These are phyloP conservation scores for Platanus orientalis DNA, from an alignment of 164 flowering plant genomes.

Conservation along the genomic window DNA sequence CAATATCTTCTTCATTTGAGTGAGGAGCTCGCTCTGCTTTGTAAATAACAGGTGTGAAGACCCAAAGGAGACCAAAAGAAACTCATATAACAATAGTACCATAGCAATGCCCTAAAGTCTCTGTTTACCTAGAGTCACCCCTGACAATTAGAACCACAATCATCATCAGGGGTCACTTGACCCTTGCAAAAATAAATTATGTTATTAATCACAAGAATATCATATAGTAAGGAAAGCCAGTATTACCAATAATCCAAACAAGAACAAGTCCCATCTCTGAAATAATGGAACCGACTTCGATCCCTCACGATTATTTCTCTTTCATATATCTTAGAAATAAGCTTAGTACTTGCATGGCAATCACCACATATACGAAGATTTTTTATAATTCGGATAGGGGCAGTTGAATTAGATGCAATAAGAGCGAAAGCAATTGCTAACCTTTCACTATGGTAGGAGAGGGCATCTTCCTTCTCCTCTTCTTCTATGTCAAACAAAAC, in stretches of 20 bases:
- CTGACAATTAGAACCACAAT: no score
- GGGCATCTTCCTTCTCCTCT: constrained; percentile 47
- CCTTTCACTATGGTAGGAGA: constrained; percentile 46
- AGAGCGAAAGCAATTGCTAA: constrained; percentile 52
- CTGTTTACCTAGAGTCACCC: no score
- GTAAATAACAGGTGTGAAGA: no score
- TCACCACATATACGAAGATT: constrained; percentile 40
- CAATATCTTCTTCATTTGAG: no score
- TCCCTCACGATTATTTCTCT: constrained; percentile 36
- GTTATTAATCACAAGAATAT: no score
- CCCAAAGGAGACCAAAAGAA: no score
- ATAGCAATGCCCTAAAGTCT: no score
- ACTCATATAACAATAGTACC: no score
- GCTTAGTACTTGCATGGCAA: constrained; percentile 37
- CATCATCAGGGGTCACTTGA: no score
- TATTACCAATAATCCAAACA: constrained; percentile 18
- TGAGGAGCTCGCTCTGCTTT: no score
- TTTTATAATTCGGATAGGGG: constrained; percentile 39
- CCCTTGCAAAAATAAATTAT: no score
- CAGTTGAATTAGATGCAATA: constrained; percentile 18
- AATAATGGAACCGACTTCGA: constrained; percentile 39
- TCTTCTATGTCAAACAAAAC: constrained; percentile 52
- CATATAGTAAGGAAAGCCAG: no score
- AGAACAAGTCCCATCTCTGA: constrained; percentile 26
- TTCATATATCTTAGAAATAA: constrained; percentile 26